Conservation (phyloP, 2,329 filamentous ascomycete species). For the Arthroderma sp. region DNA sequence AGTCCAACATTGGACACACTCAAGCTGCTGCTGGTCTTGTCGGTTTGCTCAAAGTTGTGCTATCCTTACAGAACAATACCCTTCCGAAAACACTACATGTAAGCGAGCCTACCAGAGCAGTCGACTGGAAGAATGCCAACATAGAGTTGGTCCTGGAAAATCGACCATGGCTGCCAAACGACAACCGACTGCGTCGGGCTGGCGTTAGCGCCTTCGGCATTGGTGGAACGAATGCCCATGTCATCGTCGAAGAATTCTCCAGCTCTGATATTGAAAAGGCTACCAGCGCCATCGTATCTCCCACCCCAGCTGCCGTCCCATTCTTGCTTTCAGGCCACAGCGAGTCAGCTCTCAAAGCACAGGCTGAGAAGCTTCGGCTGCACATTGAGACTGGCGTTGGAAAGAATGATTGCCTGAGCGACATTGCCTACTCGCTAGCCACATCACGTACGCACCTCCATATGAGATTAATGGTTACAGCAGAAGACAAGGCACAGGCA, state of each 20-base stretch:
- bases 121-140: conserved; percentile 9
- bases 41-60: conserved; percentile 19
- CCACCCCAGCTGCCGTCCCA: background rate
- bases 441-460: conserved; percentile 1
- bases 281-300: conserved; percentile 8
- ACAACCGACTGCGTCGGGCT: conserved; percentile 2
- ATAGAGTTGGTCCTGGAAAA: conserved; percentile 13
- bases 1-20: conserved; percentile 30
- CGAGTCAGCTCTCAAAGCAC: background rate
- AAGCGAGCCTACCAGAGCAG: background rate
- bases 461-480: background rate
- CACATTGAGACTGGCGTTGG: background rate
- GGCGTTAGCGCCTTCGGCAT: conserved; percentile 12
- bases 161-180: background rate
- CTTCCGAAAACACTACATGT: conserved; percentile 16
- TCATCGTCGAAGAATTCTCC: conserved; percentile 15
- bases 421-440: conserved; percentile 1
- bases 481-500: background rate
- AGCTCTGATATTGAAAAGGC: background rate
- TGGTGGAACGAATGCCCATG: conserved; percentile 7
- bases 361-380: conserved; percentile 1
- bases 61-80: conserved; percentile 13
- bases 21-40: conserved; percentile 25
- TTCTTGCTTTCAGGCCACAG: conserved; percentile 4
- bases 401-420: conserved; percentile 5